These are phyloP conservation scores for Aspergillus carlsbadensis DNA, from an alignment of 495 filamentous ascomycete genomes.

Conservation along the genomic window DNA sequence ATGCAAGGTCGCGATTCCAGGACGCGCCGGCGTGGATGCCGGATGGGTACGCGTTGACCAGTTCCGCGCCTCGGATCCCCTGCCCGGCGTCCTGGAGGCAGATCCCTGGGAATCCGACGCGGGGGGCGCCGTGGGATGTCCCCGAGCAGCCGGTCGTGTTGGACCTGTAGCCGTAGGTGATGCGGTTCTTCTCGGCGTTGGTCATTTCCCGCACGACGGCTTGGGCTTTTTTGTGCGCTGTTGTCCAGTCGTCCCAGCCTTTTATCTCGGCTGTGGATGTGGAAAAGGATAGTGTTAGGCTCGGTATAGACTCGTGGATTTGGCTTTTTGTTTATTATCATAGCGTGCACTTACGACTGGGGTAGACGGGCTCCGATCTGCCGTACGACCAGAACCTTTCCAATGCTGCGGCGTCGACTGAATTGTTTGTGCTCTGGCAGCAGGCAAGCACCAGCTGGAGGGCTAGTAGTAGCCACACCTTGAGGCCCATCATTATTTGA, in stretches of 20 bases:
- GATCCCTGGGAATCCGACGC: constrained; percentile 59
- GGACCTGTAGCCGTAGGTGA: constrained; percentile 39
- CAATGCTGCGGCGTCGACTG: not conserved
- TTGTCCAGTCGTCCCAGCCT: constrained; percentile 40
- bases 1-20: constrained; percentile 53
- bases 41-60: constrained; percentile 56
- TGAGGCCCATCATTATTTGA: not conserved
- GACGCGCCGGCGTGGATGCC: constrained; percentile 55
- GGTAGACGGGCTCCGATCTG: constrained; percentile 54
- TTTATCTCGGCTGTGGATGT: constrained; percentile 4
- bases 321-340: too few relatives aligned
- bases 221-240: constrained; percentile 48
- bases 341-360: constrained; percentile 40
- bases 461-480: not conserved
- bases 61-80: constrained; percentile 58
- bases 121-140: constrained; percentile 47
- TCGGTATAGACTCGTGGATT: too few relatives aligned
- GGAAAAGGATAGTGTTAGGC: too few relatives aligned
- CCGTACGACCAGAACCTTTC: constrained; percentile 50
- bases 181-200: constrained; percentile 34
- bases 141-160: constrained; percentile 51
- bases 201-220: constrained; percentile 7
- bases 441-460: not conserved
- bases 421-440: not conserved
- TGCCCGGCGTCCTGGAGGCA: constrained; percentile 65